Base-by-base conservation (phyloP, 352 stramenopile genomes). In the Globisporangium heterothallicum region DNA sequence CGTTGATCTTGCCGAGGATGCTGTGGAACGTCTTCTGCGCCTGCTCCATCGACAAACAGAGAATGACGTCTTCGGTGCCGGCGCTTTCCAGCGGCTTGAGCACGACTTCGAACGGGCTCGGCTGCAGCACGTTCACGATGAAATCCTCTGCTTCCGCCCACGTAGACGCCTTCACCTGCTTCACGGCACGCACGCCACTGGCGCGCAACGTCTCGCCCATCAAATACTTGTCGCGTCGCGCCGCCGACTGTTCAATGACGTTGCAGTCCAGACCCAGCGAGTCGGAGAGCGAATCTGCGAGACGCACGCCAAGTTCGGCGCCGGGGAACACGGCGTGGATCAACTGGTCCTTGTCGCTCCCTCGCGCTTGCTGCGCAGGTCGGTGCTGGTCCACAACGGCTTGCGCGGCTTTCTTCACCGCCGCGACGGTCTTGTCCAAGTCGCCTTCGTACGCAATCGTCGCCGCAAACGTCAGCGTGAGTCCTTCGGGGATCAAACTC, bases 271-370 rank as follows among this genome's bases (percentile, higher is more conserved):
- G 53, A 4, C 78, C 78, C 6, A 98, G 68, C 40, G 78, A 64
- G 67, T 97, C 78, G 5, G 75, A 84, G 18, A 98, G 71, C 24
- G 72, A 61, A 76, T 98, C 93, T 0, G 93, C 90, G 22, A 98
- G 77, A 30, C 92, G 79, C 4, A 98, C 95, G 32, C 93, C 94
- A 0, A 95, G 86, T 64, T 98, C 93, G 0, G 91, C 93, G 30
- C 92, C 95, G 12, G 92, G 85, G 10, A 98, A 73, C 41, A 97
- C 92, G 6, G 84, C 92, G 10, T 68, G 74, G 22, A 98, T 74
- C 12, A 68, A 46, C 44, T 74, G 64, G n/a, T 70, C 59, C 5
- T 1, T 29, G 21, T 72, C 65, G 8, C 36, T 32, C 19, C 49
- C 22, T 35, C 42, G 34, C 14, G 38, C 50, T 10, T 50, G 49